Conservation (phyloP, 805 yeast genomes). For the Lipomyces spencermartinsiae region DNA sequence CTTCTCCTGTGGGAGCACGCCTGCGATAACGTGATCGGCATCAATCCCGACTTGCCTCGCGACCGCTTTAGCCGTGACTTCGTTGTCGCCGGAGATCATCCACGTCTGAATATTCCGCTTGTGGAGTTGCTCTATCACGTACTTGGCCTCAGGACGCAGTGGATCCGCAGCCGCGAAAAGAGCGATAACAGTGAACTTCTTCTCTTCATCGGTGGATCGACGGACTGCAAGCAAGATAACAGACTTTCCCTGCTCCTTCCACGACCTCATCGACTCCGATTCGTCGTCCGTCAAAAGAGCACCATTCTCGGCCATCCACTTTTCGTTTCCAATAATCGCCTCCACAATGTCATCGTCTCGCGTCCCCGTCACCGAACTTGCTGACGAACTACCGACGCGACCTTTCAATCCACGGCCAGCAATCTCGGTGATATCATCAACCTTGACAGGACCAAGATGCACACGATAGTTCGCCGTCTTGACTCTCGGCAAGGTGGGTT, state of each 20-base stretch:
- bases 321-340: slow-evolving; percentile 62
- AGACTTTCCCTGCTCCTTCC: slow-evolving; percentile 72
- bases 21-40: slow-evolving; percentile 61
- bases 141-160: slow-evolving; percentile 58
- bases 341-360: slow-evolving; percentile 31
- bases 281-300: slow-evolving; percentile 50
- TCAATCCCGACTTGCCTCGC: slow-evolving; percentile 68
- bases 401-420: slow-evolving; percentile 69
- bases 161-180: slow-evolving; percentile 65
- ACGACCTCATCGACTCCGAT: slow-evolving; percentile 49
- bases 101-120: slow-evolving; percentile 60
- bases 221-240: slow-evolving; percentile 60
- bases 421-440: slow-evolving; percentile 58
- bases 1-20: slow-evolving; percentile 76
- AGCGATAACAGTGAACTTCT: slow-evolving; percentile 50
- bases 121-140: slow-evolving; percentile 55
- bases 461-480: slow-evolving; percentile 17
- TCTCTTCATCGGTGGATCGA: slow-evolving; percentile 40
- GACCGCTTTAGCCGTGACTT: slow-evolving; percentile 68
- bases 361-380: slow-evolving; percentile 35
- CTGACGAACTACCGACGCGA: slow-evolving; percentile 39
- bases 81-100: slow-evolving; percentile 82
- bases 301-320: slow-evolving; percentile 57
- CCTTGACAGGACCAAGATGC: slow-evolving; percentile 41
- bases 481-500: neutral